Conservation (phyloP, 441 rosid species). For the Populus hybrid region DNA sequence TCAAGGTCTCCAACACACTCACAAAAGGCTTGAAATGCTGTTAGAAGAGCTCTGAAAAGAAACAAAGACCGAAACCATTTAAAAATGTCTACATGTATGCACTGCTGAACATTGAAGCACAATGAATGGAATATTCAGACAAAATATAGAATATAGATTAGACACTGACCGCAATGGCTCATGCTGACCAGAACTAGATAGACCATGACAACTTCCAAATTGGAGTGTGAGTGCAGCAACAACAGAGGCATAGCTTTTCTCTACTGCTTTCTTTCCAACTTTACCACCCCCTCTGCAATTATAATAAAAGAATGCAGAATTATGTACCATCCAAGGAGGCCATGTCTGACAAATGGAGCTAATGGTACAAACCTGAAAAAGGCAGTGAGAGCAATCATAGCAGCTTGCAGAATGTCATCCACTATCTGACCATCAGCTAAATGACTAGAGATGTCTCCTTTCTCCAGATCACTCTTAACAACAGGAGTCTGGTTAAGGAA, state of each 20-base stretch:
- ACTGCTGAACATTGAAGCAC: constrained; percentile 10
- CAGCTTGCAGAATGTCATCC: constrained; percentile 79
- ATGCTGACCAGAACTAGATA: constrained; percentile 78
- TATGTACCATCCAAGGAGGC: constrained; percentile 18
- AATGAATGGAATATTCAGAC: background rate
- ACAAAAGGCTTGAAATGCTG: constrained; percentile 96
- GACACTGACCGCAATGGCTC: constrained; percentile 76
- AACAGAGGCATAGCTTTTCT: constrained; percentile 87
- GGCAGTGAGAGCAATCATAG: constrained; percentile 88
- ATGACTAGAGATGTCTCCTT: constrained; percentile 51
- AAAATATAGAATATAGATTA: constrained; percentile 4
- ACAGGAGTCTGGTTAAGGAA: constrained; percentile 59
- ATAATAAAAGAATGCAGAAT: constrained; percentile 27
- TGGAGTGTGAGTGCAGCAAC: constrained; percentile 90
- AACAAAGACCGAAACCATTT: constrained; percentile 5
- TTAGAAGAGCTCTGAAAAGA: constrained; percentile 77
- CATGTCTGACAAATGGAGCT: constrained; percentile 16
- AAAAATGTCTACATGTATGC: background rate
- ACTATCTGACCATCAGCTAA: constrained; percentile 51
- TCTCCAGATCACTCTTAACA: constrained; percentile 53
- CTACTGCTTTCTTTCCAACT: constrained; percentile 92
- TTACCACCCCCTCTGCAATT: constrained; percentile 92
- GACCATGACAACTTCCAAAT: constrained; percentile 92
- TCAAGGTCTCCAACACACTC: constrained; percentile 99
- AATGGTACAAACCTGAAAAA: constrained; percentile 73